phyloP scores from a whole-genome alignment of 108 stramenopile species.

The Schizochytrium sp. region DNA sequence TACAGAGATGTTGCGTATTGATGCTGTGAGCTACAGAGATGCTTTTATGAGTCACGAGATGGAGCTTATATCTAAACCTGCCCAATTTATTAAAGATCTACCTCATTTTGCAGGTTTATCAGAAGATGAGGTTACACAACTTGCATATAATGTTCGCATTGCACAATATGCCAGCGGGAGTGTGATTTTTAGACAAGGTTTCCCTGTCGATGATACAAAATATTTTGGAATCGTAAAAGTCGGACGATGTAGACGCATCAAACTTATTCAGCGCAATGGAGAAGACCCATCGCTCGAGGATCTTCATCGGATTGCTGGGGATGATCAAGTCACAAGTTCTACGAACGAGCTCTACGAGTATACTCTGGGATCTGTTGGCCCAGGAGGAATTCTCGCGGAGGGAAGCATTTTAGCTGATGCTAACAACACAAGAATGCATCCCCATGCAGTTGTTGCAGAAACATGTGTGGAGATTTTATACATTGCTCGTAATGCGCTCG shows the following conservation, averaged over 20 bases:
- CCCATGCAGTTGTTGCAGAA: neutral
- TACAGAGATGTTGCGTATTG: neutral
- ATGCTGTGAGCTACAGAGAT: constrained; percentile 39
- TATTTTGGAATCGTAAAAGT: constrained; percentile 7
- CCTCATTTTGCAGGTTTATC: neutral
- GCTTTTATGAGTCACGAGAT: constrained; percentile 25
- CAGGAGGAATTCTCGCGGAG: constrained; percentile 10
- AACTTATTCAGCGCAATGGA: neutral
- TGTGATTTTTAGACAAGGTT: constrained; percentile 1
- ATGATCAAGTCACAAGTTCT: neutral
- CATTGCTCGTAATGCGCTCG: neutral
- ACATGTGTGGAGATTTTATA: constrained; percentile 16
- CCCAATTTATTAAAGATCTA: neutral
- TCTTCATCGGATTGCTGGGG: neutral
- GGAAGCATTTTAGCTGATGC: neutral
- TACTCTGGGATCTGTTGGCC: neutral
- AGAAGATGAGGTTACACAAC: constrained; percentile 18
- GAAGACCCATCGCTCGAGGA: neutral
- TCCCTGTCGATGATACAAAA: neutral
- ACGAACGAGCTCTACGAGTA: neutral
- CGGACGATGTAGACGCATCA: constrained; percentile 31
- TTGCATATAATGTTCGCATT: neutral
- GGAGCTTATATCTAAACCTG: constrained; percentile 1
- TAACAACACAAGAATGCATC: neutral
- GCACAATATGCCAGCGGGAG: neutral